A percentile compares a stretch with the other conserved stretches of the same genome.
Evolutionary conservation across 805 yeast species (phyloP).

Genomic region (Candida parachauliodes): DNA sequence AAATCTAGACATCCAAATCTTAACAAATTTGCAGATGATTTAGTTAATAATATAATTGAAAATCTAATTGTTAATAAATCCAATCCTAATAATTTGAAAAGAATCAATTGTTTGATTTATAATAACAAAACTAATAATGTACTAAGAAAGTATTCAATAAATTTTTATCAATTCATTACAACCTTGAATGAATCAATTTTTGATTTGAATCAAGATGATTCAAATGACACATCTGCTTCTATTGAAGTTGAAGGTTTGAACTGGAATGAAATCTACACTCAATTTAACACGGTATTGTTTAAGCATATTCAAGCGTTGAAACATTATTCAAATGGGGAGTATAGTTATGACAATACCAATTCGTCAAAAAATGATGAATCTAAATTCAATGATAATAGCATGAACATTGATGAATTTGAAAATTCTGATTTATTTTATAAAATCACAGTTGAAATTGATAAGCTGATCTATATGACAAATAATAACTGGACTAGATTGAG

Average conservation of each 20-base stretch:
- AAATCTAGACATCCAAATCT: conserved; percentile 47
- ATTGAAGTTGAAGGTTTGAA: conserved; percentile 22
- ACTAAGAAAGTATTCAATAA: conserved; percentile 36
- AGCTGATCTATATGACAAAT: conserved; percentile 15
- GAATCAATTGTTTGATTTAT: conserved; percentile 36
- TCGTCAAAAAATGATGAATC: not conserved
- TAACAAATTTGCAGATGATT: conserved; percentile 38
- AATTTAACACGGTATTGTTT: conserved; percentile 26
- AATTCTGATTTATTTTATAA: conserved; percentile 15
- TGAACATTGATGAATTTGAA: not conserved
- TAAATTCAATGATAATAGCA: not conserved
- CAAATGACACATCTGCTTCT: conserved; percentile 16
- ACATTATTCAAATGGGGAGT: conserved; percentile 10
- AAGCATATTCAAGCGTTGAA: conserved; percentile 31
- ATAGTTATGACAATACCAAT: not conserved
- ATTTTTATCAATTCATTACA: conserved; percentile 26
- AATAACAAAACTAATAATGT: conserved; percentile 24
- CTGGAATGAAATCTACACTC: conserved; percentile 33
- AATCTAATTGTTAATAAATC: conserved; percentile 11
- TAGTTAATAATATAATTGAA: conserved; percentile 26
- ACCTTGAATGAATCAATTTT: conserved; percentile 16
- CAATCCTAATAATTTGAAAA: conserved; percentile 21
- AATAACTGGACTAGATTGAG: conserved; percentile 22
- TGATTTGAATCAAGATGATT: conserved; percentile 10
- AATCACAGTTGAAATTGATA: conserved; percentile 23